A percentile compares a stretch with the other conserved stretches of the same genome.
phyloP scores from a whole-genome alignment of 768 basidiomycete species.

The Kwoniella dendrophila region DNA sequence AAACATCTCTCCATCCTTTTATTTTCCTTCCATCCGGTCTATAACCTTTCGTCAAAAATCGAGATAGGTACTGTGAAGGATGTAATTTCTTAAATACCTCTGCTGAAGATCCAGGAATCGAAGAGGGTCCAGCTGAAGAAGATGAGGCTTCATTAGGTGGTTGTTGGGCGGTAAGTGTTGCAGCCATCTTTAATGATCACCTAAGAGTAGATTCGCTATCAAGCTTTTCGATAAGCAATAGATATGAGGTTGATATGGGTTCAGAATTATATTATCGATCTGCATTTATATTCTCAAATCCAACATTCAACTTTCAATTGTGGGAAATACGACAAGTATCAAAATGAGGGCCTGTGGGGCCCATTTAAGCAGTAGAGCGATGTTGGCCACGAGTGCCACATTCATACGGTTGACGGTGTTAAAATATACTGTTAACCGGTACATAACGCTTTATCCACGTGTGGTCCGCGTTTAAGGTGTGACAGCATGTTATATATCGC shows the following conservation, averaged over 20 bases:
- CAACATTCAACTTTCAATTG: too few relatives aligned
- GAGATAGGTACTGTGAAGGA: slow-evolving; percentile 81
- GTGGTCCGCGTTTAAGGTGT: background rate
- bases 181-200: slow-evolving; percentile 22
- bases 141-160: slow-evolving; percentile 11
- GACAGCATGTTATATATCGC: background rate
- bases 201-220: background rate
- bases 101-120: slow-evolving; percentile 31
- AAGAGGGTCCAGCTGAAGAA: slow-evolving; percentile 25
- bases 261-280: too few relatives aligned
- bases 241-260: too few relatives aligned
- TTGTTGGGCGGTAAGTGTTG: slow-evolving; percentile 1
- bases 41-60: slow-evolving; percentile 75
- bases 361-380: too few relatives aligned
- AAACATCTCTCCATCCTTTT: slow-evolving; percentile 71
- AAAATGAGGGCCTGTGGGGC: too few relatives aligned
- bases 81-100: slow-evolving; percentile 82
- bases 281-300: too few relatives aligned
- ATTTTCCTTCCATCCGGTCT: slow-evolving; percentile 81
- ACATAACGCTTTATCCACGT: too few relatives aligned
- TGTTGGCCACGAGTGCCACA: too few relatives aligned
- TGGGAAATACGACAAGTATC: too few relatives aligned
- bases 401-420: too few relatives aligned
- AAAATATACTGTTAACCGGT: too few relatives aligned
- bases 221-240: too few relatives aligned